Evolutionary conservation across 2,329 filamentous ascomycete species (phyloP).

Genomic region (Fusarium subglutinans): DNA sequence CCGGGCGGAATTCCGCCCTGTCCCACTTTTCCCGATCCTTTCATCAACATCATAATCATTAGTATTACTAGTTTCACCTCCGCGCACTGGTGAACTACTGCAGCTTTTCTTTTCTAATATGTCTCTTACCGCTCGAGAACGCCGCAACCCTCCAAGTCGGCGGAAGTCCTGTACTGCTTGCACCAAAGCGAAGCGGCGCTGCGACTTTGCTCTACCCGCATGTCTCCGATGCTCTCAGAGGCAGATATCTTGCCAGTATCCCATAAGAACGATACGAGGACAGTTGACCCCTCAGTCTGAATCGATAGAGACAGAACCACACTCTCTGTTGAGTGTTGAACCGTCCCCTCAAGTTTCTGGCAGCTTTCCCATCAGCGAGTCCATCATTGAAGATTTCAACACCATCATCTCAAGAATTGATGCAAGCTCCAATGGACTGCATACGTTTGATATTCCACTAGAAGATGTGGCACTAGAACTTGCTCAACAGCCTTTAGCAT

Average conservation of each 20-base stretch:
- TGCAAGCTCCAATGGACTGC: conserved; percentile 7
- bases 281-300: background rate
- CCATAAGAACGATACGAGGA: conserved; percentile 17
- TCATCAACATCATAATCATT: background rate
- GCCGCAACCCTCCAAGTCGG: conserved; percentile 56
- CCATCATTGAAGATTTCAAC: conserved; percentile 23
- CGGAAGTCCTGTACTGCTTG: conserved; percentile 67
- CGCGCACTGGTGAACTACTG: background rate
- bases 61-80: no score
- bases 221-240: conserved; percentile 63
- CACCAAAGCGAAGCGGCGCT: conserved; percentile 66
- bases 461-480: conserved; percentile 33
- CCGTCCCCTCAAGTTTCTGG: conserved; percentile 1
- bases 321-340: conserved; percentile 2
- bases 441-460: conserved; percentile 18
- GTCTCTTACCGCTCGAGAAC: conserved; percentile 49
- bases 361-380: background rate
- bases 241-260: conserved; percentile 59
- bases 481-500: conserved; percentile 32
- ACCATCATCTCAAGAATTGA: conserved; percentile 29
- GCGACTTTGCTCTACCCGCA: conserved; percentile 60
- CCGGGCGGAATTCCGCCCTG: conserved; percentile 44
- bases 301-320: conserved; percentile 10
- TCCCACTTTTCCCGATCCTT: conserved; percentile 32
- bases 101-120: conserved; percentile 16